A percentile compares a stretch with the other conserved stretches of the same genome.
Conservation (phyloP, 306 rosid species). For the Mucuna pruriens region DNA sequence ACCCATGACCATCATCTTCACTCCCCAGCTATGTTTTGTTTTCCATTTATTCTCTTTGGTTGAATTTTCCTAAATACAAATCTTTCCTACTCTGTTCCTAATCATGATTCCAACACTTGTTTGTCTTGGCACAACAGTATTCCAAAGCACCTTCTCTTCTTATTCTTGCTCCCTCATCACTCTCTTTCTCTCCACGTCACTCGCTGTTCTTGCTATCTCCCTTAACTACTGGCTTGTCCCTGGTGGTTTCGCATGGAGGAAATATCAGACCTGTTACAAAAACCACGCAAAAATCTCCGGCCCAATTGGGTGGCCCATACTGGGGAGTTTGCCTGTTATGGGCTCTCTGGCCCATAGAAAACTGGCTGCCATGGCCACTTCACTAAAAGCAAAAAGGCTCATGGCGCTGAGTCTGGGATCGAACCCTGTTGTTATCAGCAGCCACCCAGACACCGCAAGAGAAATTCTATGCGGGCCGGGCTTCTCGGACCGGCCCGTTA, state of each 20-base stretch:
- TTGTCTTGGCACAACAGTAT: constrained; percentile 17
- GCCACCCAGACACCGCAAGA: constrained; percentile 79
- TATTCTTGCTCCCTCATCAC: constrained; percentile 13
- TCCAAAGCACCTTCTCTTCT: constrained; percentile 3
- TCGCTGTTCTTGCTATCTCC: constrained; percentile 37
- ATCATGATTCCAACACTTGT: constrained; percentile 28
- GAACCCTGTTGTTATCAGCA: constrained; percentile 62
- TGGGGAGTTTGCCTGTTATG: constrained; percentile 61
- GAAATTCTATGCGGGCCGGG: constrained; percentile 62
- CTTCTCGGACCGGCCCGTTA: constrained; percentile 71
- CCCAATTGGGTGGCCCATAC: constrained; percentile 66
- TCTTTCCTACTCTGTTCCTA: not conserved
- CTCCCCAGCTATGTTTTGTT: not conserved
- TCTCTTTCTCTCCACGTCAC: constrained; percentile 32
- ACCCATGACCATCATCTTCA: constrained; percentile 1
- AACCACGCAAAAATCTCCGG: constrained; percentile 31
- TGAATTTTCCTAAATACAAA: no score
- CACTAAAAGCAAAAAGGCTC: constrained; percentile 52
- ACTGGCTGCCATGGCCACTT: constrained; percentile 54
- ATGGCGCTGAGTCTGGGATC: constrained; percentile 67
- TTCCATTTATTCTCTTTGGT: no score
- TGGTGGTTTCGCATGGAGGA: constrained; percentile 77
- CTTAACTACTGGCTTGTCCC: constrained; percentile 55
- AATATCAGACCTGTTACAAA: not conserved
- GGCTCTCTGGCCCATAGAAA: constrained; percentile 64